A percentile compares a stretch with the other conserved stretches of the same genome.
phyloP scores from a whole-genome alignment of 768 basidiomycete species.

The Phaffia australis region DNA sequence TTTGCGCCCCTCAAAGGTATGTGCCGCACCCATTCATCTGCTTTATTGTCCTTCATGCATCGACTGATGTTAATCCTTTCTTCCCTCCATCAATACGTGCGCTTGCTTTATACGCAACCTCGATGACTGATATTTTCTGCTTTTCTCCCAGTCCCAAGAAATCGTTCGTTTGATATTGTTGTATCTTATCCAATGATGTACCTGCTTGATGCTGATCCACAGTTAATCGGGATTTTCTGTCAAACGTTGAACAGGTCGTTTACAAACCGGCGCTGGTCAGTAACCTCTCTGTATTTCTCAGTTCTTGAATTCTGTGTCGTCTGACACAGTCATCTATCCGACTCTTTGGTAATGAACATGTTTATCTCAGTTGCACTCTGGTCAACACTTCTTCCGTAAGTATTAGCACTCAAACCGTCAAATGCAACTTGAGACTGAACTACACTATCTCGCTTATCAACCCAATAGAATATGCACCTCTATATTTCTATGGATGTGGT shows the following conservation, averaged over 20 bases:
- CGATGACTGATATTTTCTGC: background rate
- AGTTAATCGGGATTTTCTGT: background rate
- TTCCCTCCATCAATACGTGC: too few species aligned
- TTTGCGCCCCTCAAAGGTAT: slow-evolving; percentile 26
- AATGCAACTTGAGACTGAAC: too few species aligned
- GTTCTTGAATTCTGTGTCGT: background rate
- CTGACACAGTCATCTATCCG: background rate
- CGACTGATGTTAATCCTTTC: too few species aligned
- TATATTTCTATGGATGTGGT: slow-evolving; percentile 22
- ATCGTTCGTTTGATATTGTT: slow-evolving; percentile 9
- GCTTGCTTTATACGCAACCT: background rate
- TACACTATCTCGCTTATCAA: background rate
- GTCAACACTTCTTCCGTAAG: slow-evolving; percentile 23
- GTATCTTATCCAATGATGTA: background rate
- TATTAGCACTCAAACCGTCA: background rate
- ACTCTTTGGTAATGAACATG: background rate
- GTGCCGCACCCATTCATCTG: too few species aligned
- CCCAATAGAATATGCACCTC: slow-evolving; percentile 11
- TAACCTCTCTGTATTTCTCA: background rate
- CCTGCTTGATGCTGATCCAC: background rate
- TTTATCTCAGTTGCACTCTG: slow-evolving; percentile 16
- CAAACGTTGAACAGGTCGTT: slow-evolving; percentile 1
- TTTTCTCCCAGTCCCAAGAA: slow-evolving; percentile 14
- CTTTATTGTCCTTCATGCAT: background rate
- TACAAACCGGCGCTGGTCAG: slow-evolving; percentile 23